These are phyloP conservation scores for Mucor mucedo DNA, from an alignment of 371 early-diverging fungal species.

Conservation along the genomic window DNA sequence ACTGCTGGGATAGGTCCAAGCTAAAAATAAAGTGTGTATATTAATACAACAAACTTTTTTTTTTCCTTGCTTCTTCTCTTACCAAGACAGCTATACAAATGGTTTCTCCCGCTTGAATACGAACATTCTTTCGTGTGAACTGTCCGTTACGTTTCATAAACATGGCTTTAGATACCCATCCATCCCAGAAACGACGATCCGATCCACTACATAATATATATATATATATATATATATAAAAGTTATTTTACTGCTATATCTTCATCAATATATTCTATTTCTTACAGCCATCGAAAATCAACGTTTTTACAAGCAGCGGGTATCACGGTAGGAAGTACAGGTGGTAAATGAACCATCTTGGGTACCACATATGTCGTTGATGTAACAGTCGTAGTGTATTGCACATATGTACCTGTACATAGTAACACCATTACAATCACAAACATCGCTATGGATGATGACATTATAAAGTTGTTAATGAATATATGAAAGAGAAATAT, in stretches of 20 bases:
- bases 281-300: constrained; percentile 43
- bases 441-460: not conserved
- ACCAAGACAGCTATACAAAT: constrained; percentile 34
- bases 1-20: constrained; percentile 51
- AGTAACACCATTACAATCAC: constrained; percentile 7
- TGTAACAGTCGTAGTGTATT: not conserved
- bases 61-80: constrained; percentile 8
- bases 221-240: too few relatives aligned
- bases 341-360: constrained; percentile 10
- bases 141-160: constrained; percentile 33
- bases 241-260: not conserved
- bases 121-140: constrained; percentile 26
- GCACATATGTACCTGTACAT: constrained; percentile 10
- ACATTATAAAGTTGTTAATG: not conserved
- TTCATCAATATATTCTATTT: too few relatives aligned
- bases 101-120: constrained; percentile 18
- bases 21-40: constrained; percentile 16
- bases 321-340: constrained; percentile 5
- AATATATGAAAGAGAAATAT: not conserved
- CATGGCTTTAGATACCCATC: constrained; percentile 34
- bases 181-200: constrained; percentile 40
- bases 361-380: not conserved
- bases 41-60: constrained; percentile 4
- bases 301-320: constrained; percentile 26
- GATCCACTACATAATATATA: constrained; percentile 15